These are phyloP conservation scores for Umbelopsis sp. DNA, from an alignment of 192 early-diverging fungal species.

Conservation along the genomic window DNA sequence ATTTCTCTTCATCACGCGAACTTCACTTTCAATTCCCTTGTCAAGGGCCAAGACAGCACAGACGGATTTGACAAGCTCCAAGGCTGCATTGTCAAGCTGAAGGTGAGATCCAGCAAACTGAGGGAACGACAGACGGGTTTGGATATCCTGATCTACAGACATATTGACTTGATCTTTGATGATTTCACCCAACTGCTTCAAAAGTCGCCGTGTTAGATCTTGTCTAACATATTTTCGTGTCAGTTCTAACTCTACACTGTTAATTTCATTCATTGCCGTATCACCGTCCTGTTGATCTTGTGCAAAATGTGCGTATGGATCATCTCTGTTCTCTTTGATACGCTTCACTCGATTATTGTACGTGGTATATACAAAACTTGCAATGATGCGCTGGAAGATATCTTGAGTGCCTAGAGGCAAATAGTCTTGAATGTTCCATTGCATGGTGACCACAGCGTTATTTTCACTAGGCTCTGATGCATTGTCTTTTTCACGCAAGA, in stretches of 20 bases:
- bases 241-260: conserved; percentile 35
- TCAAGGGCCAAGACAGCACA: conserved; percentile 82
- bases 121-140: conserved; percentile 40
- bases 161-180: conserved; percentile 37
- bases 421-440: conserved; percentile 92
- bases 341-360: conserved; percentile 50
- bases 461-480: neutral
- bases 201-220: conserved; percentile 63
- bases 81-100: conserved; percentile 64
- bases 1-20: conserved; percentile 81
- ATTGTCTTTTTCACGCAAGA: conserved; percentile 27
- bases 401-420: conserved; percentile 74
- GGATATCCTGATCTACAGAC: neutral
- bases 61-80: conserved; percentile 84
- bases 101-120: conserved; percentile 68
- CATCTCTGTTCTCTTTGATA: conserved; percentile 15
- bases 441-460: conserved; percentile 58
- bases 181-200: conserved; percentile 65
- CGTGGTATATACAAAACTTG: conserved; percentile 70
- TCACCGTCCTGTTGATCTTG: neutral
- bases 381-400: conserved; percentile 69
- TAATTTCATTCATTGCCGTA: neutral
- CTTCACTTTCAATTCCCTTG: conserved; percentile 67
- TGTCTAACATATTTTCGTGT: conserved; percentile 55
- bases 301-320: neutral